phyloP scores from a whole-genome alignment of 2,329 filamentous ascomycete species.

The Aspergillus clavatus region DNA sequence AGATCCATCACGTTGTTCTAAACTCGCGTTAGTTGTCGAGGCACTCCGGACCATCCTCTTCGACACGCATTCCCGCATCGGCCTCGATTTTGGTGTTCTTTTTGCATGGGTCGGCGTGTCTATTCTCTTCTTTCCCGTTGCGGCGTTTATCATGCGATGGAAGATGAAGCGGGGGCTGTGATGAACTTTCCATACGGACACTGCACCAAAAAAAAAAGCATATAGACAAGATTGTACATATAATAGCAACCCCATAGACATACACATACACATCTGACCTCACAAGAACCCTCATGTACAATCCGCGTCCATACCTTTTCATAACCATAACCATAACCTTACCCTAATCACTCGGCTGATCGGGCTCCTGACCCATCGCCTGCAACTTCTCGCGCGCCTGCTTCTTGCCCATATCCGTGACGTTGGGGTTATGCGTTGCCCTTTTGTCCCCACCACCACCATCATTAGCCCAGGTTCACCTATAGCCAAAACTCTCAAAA shows the following conservation, averaged over 20 bases:
- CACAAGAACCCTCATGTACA: too few species aligned
- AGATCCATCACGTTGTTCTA: neutral
- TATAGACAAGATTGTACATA: too few species aligned
- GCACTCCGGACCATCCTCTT: constrained; percentile 58
- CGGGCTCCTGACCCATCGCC: constrained; percentile 11
- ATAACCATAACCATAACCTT: neutral
- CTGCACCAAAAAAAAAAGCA: too few species aligned
- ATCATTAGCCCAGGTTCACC: constrained; percentile 1
- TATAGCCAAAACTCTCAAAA: neutral
- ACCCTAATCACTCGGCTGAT: constrained; percentile 10
- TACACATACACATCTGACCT: too few species aligned
- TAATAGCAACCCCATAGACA: too few species aligned
- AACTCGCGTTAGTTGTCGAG: constrained; percentile 47
- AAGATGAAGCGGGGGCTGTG: constrained; percentile 24
- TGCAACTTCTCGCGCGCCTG: constrained; percentile 9
- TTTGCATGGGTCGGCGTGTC: constrained; percentile 49
- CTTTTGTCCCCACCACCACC: constrained; percentile 6
- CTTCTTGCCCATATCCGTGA: constrained; percentile 8
- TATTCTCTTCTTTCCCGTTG: constrained; percentile 24
- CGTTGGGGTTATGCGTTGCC: constrained; percentile 18
- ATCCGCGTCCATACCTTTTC: neutral
- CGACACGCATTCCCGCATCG: constrained; percentile 54
- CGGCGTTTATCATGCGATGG: constrained; percentile 29
- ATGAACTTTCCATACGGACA: too few species aligned
- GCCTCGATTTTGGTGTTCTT: constrained; percentile 57